Conservation (phyloP, 2,329 filamentous ascomycete species). For the Catunica adiposa region DNA sequence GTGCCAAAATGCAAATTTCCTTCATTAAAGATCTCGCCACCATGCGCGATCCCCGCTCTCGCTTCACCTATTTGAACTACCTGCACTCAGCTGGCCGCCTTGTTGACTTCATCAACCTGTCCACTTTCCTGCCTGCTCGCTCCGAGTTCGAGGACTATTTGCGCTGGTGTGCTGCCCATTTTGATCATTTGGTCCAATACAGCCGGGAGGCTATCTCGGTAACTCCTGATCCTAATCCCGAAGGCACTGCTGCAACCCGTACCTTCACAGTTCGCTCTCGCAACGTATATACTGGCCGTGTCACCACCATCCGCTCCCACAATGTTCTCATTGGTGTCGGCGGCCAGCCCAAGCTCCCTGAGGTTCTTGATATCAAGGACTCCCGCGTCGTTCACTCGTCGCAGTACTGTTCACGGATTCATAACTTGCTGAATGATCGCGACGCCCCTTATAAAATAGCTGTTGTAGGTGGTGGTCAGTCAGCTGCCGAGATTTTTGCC, state of each 20-base stretch:
- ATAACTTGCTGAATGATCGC: constrained; percentile 39
- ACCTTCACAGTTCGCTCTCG: constrained; percentile 52
- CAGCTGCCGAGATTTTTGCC: constrained; percentile 87
- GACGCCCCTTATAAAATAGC: constrained; percentile 51
- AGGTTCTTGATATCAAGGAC: constrained; percentile 49
- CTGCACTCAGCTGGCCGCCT: constrained; percentile 67
- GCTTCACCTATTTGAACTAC: constrained; percentile 95
- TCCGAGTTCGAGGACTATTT: constrained; percentile 93
- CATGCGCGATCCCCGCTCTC: constrained; percentile 67
- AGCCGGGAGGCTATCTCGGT: constrained; percentile 61
- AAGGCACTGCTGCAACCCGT: constrained; percentile 27
- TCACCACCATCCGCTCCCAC: constrained; percentile 37
- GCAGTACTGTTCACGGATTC: constrained; percentile 54
- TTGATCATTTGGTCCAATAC: constrained; percentile 58
- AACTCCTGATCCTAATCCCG: constrained; percentile 36
- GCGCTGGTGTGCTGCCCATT: constrained; percentile 74
- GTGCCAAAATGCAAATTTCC: constrained; percentile 92
- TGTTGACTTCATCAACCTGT: constrained; percentile 77
- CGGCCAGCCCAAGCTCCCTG: constrained; percentile 52
- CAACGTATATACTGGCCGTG: constrained; percentile 39
- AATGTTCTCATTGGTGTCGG: constrained; percentile 48
- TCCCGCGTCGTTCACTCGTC: constrained; percentile 76
- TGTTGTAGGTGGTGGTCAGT: constrained; percentile 79
- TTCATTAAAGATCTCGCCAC: constrained; percentile 94
- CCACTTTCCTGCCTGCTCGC: constrained; percentile 72